Base-by-base conservation (phyloP, 805 yeast genomes). In the Candida dajiaensis region DNA sequence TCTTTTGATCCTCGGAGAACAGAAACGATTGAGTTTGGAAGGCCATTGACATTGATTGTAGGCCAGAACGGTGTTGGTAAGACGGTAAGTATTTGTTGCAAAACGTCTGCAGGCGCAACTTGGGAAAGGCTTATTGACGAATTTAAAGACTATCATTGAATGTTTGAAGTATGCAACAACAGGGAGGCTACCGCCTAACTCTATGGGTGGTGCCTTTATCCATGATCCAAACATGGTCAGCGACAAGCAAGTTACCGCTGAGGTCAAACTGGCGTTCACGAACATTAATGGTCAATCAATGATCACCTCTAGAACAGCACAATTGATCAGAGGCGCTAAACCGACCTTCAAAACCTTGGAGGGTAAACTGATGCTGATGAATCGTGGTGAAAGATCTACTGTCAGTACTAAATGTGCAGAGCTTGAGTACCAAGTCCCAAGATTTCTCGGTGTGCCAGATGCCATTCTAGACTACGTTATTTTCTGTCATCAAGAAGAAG, bases 51-150 rank as follows among this genome's bases (percentile, higher is more conserved):
- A 0, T 72, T 94, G 41, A 92, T 94, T 45, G 96, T 95, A 25
- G 99, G 99, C 0, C 85, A 85, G 43, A 94, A 94, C 66, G 98
- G 99, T 28, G 85, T 96, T 25, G 99, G 99, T 11, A 92, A 94
- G 63, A 94, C 98, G 0, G 70, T 65, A 46, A 33, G 66, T 59
- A 26, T n/a, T 11, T 20, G 20, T 5, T 25, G 28, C 15, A 13
- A 23, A 4, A 16, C 7, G 31, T 6, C 31, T 4, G n/a, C n/a
- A 8, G 11, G 31, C 31, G 31, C 31, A n/a, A 16, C 9, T 4
- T 11, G 33, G 15, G 18, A 22, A 33, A 16, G 11, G 9, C 16
- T 15, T 31, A 37, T 43, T 41, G 40, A 39, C 44, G 15, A 18
- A 22, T 20, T 15, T 9, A 33, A 41, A 65, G 61, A 90, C 98